A percentile compares a stretch with the other conserved stretches of the same genome.
phyloP scores from a whole-genome alignment of 164 flowering plant genomes.

The Dillenia turbinata region DNA sequence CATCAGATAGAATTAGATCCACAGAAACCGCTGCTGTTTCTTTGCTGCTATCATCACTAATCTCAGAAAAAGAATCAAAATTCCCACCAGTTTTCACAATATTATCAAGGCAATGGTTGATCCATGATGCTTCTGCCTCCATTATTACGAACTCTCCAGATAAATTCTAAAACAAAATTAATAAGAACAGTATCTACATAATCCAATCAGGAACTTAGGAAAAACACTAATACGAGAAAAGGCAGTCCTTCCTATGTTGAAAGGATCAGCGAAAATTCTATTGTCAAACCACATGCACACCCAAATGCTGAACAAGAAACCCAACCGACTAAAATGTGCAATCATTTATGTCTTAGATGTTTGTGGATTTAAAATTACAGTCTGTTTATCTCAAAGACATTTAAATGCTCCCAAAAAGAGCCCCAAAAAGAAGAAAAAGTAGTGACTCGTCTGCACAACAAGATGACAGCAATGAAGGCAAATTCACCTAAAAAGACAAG shows the following conservation, averaged over 20 bases:
- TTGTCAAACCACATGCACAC: background rate
- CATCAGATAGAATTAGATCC: constrained; percentile 72
- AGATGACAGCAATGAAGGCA: too few relatives aligned
- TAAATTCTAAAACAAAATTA: background rate
- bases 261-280: background rate
- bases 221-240: constrained; percentile 1
- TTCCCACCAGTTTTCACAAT: constrained; percentile 21
- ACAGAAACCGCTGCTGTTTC: constrained; percentile 36
- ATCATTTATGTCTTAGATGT: too few relatives aligned
- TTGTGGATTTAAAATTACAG: too few relatives aligned
- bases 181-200: background rate
- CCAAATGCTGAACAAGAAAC: background rate
- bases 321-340: too few relatives aligned
- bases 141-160: constrained; percentile 17
- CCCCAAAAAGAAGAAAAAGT: too few relatives aligned
- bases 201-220: background rate
- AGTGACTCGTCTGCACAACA: too few relatives aligned
- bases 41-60: constrained; percentile 38
- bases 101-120: constrained; percentile 28
- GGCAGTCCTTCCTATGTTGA: constrained; percentile 3
- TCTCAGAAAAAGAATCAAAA: constrained; percentile 39
- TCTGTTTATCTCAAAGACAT: too few relatives aligned
- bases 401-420: too few relatives aligned
- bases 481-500: too few relatives aligned
- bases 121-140: constrained; percentile 60